Evolutionary conservation across 805 yeast genomes (phyloP).

Genomic region (Yamadazyma ubonensis): DNA sequence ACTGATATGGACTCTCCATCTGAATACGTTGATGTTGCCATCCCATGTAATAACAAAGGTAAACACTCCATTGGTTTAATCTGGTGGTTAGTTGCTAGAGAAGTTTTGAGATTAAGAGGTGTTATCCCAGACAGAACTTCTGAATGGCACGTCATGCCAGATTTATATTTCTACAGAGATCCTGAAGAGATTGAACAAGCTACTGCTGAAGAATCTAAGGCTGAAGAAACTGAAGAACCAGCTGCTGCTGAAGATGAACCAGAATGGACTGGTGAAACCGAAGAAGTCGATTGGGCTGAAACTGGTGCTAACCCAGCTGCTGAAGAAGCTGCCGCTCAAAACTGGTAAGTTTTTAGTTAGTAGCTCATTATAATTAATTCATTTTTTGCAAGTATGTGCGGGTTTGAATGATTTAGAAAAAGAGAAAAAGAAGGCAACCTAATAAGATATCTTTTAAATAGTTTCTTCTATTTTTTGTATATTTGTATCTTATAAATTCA

Average conservation of each 20-base stretch:
- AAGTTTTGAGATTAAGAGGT: conserved; percentile 98
- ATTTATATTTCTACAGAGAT: conserved; percentile 99
- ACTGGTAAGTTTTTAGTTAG: conserved; percentile 35
- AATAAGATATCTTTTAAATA: conserved; percentile 18
- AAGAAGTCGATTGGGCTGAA: conserved; percentile 66
- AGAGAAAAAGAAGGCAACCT: conserved; percentile 11
- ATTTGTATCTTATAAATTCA: conserved; percentile 20
- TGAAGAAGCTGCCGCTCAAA: conserved; percentile 71
- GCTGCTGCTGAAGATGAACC: conserved; percentile 60
- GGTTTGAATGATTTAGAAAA: conserved; percentile 9
- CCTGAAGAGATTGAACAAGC: conserved; percentile 97
- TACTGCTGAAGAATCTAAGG: conserved; percentile 54
- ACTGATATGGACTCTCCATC: conserved; percentile 98
- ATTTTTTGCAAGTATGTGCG: conserved; percentile 9
- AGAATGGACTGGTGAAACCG: conserved; percentile 58
- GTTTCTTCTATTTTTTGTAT: conserved; percentile 14
- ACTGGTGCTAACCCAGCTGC: conserved; percentile 56
- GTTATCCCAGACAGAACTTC: conserved; percentile 93
- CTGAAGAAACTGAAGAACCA: conserved; percentile 55
- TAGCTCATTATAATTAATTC: conserved; percentile 14
- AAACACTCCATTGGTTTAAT: conserved; percentile 99
- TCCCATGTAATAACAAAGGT: conserved; percentile 99
- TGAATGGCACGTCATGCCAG: conserved; percentile 99
- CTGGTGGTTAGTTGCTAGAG: conserved; percentile 99
- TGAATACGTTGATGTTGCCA: conserved; percentile 98